Base-by-base conservation (phyloP, 2,329 filamentous ascomycete genomes). In the Dactylellina leptospora region DNA sequence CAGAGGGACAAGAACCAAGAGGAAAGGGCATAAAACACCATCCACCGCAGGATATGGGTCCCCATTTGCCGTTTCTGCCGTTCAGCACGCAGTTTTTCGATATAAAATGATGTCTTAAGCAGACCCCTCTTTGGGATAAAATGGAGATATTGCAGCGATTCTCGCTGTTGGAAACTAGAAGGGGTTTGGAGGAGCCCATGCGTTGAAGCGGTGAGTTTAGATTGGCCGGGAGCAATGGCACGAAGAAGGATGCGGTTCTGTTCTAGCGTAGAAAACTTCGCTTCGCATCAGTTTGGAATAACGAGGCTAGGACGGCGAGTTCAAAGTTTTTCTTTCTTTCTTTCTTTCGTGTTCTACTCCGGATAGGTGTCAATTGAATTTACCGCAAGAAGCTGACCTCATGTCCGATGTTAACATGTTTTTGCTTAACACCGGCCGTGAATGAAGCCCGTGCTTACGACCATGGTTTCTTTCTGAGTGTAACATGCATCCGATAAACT, bases 161-260 rank as follows among this genome's bases (percentile, higher is more conserved):
- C 11, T 51, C 27, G n/a, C 22, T 23, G 6, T 48, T n/a, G 23
- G 20, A 20, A 44, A 33, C 36, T 23, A 30, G 40, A 56, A n/a
- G n/a, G 20, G 16, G 8, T 18, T 38, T 56, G 64, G 66, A 71
- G 66, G 66, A 71, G 66, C 66, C 66, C 66, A 71, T 63, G 66
- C 66, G 51, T 71, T 62, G 66, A 60, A 45, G 53, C 44, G 44
- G 44, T 53, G 33, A 23, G 54, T 47, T 53, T 58, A 44, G 56
- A 71, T 71, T 71, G 58, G 66, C 25, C 27, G 55, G 64, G 42
- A 20, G n/a, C 28, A 48, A 4, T 25, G 44, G 2, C 20, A 33
- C 13, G 36, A 8, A 45, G 20, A 28, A 45, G 30, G 10, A 22
- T 13, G n/a, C 22, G 25, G 30, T 22, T 8, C 23, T 53, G 38